Evolutionary conservation across 2,329 filamentous ascomycete genomes (phyloP).

Genomic region (Hypoxylon sp.): DNA sequence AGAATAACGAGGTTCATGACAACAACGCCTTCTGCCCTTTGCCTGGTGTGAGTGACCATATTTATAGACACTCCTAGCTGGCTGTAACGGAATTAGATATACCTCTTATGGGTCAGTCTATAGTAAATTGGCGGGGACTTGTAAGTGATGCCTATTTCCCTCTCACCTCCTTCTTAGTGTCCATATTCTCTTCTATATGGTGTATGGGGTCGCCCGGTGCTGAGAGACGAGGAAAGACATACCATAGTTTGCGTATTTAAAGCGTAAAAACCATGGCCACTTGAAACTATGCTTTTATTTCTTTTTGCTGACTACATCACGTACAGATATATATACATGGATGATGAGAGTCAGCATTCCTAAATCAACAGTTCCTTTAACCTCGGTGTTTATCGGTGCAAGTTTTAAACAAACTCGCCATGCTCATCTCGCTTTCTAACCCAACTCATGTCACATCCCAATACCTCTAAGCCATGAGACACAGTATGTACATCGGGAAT

Average conservation of each 20-base stretch:
- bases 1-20: slow-evolving; percentile 32
- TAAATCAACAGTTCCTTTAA: slow-evolving; percentile 7
- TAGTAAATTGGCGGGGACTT: background rate
- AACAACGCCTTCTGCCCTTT: too few relatives aligned
- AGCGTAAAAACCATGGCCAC: background rate
- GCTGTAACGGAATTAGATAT: too few relatives aligned
- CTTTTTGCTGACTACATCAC: slow-evolving; percentile 1
- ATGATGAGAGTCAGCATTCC: slow-evolving; percentile 6
- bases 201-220: background rate
- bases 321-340: slow-evolving; percentile 16
- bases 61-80: too few relatives aligned
- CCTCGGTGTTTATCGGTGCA: slow-evolving; percentile 13
- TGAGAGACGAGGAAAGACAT: background rate
- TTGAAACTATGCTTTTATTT: slow-evolving; percentile 4
- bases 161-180: background rate
- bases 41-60: too few relatives aligned
- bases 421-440: slow-evolving; percentile 36
- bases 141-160: background rate
- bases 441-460: slow-evolving; percentile 23
- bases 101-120: too few relatives aligned
- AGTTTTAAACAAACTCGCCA: slow-evolving; percentile 12
- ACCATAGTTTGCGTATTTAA: background rate
- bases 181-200: background rate
- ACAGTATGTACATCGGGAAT: slow-evolving; percentile 4
- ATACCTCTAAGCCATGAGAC: slow-evolving; percentile 13